Evolutionary conservation across 352 stramenopile genomes (phyloP).

Genomic region (Globisporangium splendens): DNA sequence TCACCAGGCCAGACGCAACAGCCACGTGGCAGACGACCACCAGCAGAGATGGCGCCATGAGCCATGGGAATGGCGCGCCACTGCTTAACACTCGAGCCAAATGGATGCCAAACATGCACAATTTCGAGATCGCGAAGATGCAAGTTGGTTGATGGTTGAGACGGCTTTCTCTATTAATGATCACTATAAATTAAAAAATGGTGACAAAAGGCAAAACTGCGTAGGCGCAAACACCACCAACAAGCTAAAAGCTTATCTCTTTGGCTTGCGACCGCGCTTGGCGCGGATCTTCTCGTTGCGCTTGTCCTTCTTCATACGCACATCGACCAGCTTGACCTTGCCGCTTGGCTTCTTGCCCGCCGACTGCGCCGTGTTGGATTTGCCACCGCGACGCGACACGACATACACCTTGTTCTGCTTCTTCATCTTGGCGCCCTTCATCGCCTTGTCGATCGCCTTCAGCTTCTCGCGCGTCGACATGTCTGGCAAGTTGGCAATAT

Average conservation of each 20-base stretch:
- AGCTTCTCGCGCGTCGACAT: slow-evolving; percentile 98
- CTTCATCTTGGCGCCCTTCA: slow-evolving; percentile 89
- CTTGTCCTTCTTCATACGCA: slow-evolving; percentile 97
- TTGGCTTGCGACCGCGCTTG: slow-evolving; percentile 86
- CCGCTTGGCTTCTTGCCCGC: slow-evolving; percentile 76
- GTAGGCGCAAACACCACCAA: neutral
- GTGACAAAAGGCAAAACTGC: neutral
- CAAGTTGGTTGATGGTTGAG: neutral
- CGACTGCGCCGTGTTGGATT: slow-evolving; percentile 43
- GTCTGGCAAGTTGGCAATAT: slow-evolving; percentile 94
- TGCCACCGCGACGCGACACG: slow-evolving; percentile 80
- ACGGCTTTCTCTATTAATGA: slow-evolving; percentile 3
- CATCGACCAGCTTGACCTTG: slow-evolving; percentile 97
- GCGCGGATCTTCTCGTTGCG: slow-evolving; percentile 75
- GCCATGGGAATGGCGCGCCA: slow-evolving; percentile 37
- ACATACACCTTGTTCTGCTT: slow-evolving; percentile 97
- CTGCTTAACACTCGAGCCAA: too few species aligned
- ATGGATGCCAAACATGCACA: too few species aligned
- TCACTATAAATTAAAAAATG: slow-evolving; percentile 16
- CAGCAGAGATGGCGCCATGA: slow-evolving; percentile 26
- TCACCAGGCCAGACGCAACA: neutral
- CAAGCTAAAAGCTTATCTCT: slow-evolving; percentile 49
- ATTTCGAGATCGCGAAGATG: too few species aligned
- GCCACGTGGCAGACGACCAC: neutral
- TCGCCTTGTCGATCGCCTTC: slow-evolving; percentile 97